Evolutionary conservation across 768 basidiomycete genomes (phyloP).

Genomic region (Rhizopogon vinicolor): DNA sequence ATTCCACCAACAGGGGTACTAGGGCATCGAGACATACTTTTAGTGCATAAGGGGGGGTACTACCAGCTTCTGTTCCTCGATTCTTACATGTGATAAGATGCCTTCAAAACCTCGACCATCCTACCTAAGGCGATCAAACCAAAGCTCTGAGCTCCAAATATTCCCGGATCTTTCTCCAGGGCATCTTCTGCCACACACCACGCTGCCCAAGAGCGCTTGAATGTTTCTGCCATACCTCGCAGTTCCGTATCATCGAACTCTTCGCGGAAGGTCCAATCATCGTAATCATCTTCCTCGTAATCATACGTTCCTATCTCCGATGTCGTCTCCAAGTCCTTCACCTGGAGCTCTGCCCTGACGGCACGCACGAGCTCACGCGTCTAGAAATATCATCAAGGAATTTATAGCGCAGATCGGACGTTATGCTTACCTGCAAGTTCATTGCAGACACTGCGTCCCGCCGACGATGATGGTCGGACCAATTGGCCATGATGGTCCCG

Average conservation of each 20-base stretch:
- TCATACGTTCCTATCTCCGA: constrained; percentile 14
- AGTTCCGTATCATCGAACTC: constrained; percentile 26
- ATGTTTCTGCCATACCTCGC: constrained; percentile 25
- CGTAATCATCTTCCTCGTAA: constrained; percentile 22
- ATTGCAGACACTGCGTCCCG: constrained; percentile 36
- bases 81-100: not conserved
- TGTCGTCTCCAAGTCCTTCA: constrained; percentile 3
- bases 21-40: too few relatives aligned
- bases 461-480: constrained; percentile 37
- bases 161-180: constrained; percentile 16
- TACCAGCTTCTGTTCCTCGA: not conserved
- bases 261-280: constrained; percentile 21
- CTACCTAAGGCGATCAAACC: constrained; percentile 42
- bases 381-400: constrained; percentile 17
- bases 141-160: constrained; percentile 41
- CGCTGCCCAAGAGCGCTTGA: constrained; percentile 39
- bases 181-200: constrained; percentile 36
- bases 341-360: constrained; percentile 29
- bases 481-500: constrained; percentile 41
- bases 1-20: too few relatives aligned
- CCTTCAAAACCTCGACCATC: constrained; percentile 36
- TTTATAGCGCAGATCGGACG: not conserved
- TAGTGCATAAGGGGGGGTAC: not conserved
- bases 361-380: constrained; percentile 34
- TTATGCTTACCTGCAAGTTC: constrained; percentile 37